Percentiles rank a stretch among this genome's conserved stretches.
phyloP scores from a whole-genome alignment of 305 asterid genomes.

The Rubia balearica region DNA sequence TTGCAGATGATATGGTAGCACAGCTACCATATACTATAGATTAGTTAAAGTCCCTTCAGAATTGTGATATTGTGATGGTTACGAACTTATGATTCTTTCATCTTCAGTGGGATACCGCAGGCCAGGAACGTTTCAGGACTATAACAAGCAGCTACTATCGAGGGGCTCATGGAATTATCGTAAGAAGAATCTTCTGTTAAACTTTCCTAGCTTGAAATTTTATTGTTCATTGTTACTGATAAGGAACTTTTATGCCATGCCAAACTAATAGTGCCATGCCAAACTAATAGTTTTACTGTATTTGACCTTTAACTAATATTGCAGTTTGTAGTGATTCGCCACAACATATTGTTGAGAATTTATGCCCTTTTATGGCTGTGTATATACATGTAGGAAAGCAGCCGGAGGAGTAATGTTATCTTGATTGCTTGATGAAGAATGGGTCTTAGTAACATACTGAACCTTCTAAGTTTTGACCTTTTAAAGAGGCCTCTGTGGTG shows the following conservation, averaged over 20 bases:
- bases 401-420: not conserved
- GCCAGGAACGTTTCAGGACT: constrained; percentile 94
- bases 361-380: not conserved
- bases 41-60: not conserved
- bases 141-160: constrained; percentile 97
- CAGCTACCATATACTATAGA: not conserved
- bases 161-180: constrained; percentile 96
- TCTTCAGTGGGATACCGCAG: constrained; percentile 95
- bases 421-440: not conserved
- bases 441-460: not conserved
- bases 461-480: not conserved
- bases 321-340: not conserved
- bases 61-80: not conserved
- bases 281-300: not conserved
- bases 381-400: not conserved
- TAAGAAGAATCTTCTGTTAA: constrained; percentile 33
- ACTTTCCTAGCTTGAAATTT: not conserved
- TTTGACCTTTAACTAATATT: not conserved
- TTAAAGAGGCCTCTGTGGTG: not conserved
- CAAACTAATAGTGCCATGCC: not conserved
- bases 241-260: not conserved
- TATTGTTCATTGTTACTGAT: not conserved
- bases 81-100: not conserved
- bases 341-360: not conserved
- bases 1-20: not conserved